Evolutionary conservation across 2,329 filamentous ascomycete species (phyloP).

Genomic region (Penicillium sclerotiorum): DNA sequence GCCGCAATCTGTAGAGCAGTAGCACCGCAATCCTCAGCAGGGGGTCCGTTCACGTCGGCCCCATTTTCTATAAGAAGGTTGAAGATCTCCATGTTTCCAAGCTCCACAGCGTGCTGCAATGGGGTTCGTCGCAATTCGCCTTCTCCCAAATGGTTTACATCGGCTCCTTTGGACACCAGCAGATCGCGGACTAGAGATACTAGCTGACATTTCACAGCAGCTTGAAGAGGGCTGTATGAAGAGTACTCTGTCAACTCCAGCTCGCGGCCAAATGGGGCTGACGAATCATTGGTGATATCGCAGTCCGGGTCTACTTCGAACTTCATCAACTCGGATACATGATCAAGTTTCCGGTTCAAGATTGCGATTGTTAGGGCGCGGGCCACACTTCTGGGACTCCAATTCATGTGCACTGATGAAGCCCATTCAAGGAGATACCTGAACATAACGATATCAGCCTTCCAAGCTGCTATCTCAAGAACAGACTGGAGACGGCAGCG

Average conservation of each 20-base stretch:
- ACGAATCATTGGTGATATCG: not conserved
- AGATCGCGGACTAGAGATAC: not conserved
- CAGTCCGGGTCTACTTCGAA: not conserved
- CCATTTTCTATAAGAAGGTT: constrained; percentile 18
- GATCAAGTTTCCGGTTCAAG: not conserved
- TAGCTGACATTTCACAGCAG: constrained; percentile 1
- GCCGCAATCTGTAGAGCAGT: constrained; percentile 33
- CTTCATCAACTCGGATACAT: not conserved
- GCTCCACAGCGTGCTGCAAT: constrained; percentile 20
- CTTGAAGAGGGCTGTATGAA: constrained; percentile 5
- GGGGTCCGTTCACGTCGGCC: constrained; percentile 13
- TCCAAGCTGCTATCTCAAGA: constrained; percentile 4
- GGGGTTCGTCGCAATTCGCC: not conserved
- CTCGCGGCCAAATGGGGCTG: not conserved
- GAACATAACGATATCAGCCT: not conserved
- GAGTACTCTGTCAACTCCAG: not conserved
- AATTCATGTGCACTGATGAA: not conserved
- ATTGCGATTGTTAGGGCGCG: constrained; percentile 1
- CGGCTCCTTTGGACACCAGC: not conserved
- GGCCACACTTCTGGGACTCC: not conserved
- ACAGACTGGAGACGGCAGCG: constrained; percentile 1
- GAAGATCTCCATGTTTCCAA: constrained; percentile 19
- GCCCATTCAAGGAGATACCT: constrained; percentile 7
- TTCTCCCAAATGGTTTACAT: constrained; percentile 10
- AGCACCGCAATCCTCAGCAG: constrained; percentile 15